phyloP scores from a whole-genome alignment of 75 land plant species.

The Larix kaempferi region DNA sequence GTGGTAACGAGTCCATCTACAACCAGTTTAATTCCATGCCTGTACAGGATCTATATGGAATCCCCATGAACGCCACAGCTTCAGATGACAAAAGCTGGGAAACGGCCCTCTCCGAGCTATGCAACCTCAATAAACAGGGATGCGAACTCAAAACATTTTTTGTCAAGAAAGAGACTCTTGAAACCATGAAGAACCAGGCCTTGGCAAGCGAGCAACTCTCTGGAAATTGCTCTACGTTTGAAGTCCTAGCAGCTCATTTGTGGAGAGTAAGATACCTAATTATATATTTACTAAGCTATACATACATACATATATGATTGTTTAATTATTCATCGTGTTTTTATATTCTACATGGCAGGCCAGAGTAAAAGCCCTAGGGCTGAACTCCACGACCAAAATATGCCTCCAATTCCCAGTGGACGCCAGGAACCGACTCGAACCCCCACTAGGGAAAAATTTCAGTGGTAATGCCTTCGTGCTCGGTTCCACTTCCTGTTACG shows the following conservation, averaged over 20 bases:
- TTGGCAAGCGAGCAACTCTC: no score
- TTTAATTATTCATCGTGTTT: not conserved
- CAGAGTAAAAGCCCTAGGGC: slow-evolving; percentile 6
- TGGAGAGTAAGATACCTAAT: slow-evolving; percentile 1
- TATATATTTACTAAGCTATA: not conserved
- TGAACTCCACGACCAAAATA: not conserved
- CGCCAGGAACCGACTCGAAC: not conserved
- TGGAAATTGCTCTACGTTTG: slow-evolving; percentile 3
- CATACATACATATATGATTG: not conserved
- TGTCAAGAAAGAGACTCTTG: not conserved
- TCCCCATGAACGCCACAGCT: slow-evolving; percentile 4
- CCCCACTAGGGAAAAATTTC: slow-evolving; percentile 6
- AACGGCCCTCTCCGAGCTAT: not conserved
- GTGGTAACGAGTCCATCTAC: not conserved
- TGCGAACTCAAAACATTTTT: not conserved
- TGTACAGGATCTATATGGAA: not conserved
- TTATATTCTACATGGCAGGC: not conserved
- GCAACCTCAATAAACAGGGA: not conserved
- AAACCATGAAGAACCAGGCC: not conserved
- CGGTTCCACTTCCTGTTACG: not conserved
- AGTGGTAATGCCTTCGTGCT: slow-evolving; percentile 10
- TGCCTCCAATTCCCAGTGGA: slow-evolving; percentile 12
- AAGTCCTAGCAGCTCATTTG: slow-evolving; percentile 1
- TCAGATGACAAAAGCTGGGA: slow-evolving; percentile 8
- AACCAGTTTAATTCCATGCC: not conserved